Evolutionary conservation across 2,329 filamentous ascomycete genomes (phyloP), one percentile per base, ranked within the genome.

Genomic region (Xylaria hypoxylon): DNA sequence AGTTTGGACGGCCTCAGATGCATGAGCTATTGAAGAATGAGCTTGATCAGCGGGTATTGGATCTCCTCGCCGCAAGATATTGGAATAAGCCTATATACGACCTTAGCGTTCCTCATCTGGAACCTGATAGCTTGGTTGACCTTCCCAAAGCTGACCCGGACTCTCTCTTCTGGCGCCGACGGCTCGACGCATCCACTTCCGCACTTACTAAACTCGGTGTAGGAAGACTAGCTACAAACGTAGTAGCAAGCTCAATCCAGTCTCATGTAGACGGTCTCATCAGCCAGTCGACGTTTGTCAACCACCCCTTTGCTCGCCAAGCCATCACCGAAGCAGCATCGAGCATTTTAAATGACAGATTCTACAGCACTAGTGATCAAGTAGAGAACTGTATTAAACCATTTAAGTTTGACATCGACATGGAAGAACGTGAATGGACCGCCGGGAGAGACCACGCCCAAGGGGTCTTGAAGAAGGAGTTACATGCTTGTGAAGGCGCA

Each of bases 381-480:
- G 92, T 99, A 0, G 96, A 99, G 79, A 98, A 98, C 77, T 99
- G 95, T 77, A 96, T 99, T 80, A 99, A 99, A 79, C 96, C 96
- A 0, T 99, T 95, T 84, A 99, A 99, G 78, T 98, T 95, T 72
- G 94, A 97, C 69, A 97, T 99, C 65, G 96, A 99, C 73, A 90
- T 99, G 50, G 93, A 97, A 75, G 92, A 94, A 44, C 85, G 89
- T 7, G 96, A 99, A 78, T 99, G 96, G 96, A 79, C 85, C 3
- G 89, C 92, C 67, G 94, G 94, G 0, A 86, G 95, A 58, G 94
- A 97, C 51, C 96, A 96, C 72, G 90, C 95, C 1, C 86, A 89
- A 44, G 86, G 84, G 8, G 89, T 96, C 1, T 82, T 99, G n/a
- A 96, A 96, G 79, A 90, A 91, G 57, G 96, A 99, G 78, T 84